Percentiles rank a stretch among this genome's conserved stretches.
Evolutionary conservation across 129 eudicot species (phyloP).

Genomic region (Chrysanthemum makinoi): DNA sequence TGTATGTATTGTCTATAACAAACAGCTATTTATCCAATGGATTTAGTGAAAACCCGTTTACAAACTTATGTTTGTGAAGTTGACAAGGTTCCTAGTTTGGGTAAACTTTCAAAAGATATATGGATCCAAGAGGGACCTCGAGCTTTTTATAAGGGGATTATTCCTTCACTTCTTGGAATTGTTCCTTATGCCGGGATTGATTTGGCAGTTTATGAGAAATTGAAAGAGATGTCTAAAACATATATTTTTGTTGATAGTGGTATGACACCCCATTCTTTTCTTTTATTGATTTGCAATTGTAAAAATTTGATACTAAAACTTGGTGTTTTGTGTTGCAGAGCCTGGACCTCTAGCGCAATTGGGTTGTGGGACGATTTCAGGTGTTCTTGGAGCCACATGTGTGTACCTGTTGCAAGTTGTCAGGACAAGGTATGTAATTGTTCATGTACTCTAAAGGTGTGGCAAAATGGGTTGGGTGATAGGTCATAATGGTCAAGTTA

Average conservation of each 20-base stretch:
- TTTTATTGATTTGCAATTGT: background rate
- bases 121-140: constrained; percentile 91
- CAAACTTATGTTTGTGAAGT: constrained; percentile 67
- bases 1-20: no score
- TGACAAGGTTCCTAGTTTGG: constrained; percentile 68
- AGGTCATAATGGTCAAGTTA: background rate
- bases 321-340: constrained; percentile 32
- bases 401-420: constrained; percentile 96
- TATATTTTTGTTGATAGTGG: constrained; percentile 72
- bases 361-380: constrained; percentile 91
- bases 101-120: constrained; percentile 73
- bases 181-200: constrained; percentile 97
- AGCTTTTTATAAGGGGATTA: constrained; percentile 77
- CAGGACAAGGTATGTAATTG: constrained; percentile 93
- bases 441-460: background rate
- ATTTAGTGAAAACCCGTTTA: constrained; percentile 90
- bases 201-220: constrained; percentile 77
- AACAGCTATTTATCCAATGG: constrained; percentile 92
- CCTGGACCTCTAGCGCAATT: constrained; percentile 93
- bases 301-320: background rate
- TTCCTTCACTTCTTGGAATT: constrained; percentile 94
- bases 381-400: constrained; percentile 95
- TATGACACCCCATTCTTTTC: constrained; percentile 16
- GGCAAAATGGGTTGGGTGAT: background rate
- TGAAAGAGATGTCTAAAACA: constrained; percentile 78